phyloP scores from a whole-genome alignment of 495 filamentous ascomycete species.

The Melanomma pulvis-pyrius region DNA sequence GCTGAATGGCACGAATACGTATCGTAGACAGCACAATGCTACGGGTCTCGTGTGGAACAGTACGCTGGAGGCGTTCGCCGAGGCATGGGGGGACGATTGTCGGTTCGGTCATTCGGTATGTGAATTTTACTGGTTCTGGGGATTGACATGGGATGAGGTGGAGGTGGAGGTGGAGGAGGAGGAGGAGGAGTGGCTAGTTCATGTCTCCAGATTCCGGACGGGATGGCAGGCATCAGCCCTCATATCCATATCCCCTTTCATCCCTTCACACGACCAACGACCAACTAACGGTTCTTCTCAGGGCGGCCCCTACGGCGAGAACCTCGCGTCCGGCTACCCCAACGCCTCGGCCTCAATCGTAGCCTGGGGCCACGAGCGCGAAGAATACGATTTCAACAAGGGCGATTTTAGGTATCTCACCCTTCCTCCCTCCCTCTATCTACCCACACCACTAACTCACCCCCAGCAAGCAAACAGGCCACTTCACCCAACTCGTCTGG shows the following conservation, averaged over 20 bases:
- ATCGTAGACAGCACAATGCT: slow-evolving; percentile 67
- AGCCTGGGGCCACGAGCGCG: slow-evolving; percentile 68
- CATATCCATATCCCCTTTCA: background rate
- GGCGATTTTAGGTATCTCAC: slow-evolving; percentile 19
- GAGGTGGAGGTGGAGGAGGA: background rate
- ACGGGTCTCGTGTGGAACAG: slow-evolving; percentile 65
- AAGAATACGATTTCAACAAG: slow-evolving; percentile 59
- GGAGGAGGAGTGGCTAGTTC: background rate
- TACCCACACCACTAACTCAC: background rate
- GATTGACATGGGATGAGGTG: too few relatives aligned
- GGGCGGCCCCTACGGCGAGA: slow-evolving; percentile 74
- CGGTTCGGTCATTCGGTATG: slow-evolving; percentile 64
- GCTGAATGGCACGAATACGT: slow-evolving; percentile 68
- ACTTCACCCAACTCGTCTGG: slow-evolving; percentile 88
- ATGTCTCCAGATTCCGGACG: background rate
- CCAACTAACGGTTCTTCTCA: slow-evolving; percentile 38
- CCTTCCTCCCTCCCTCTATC: slow-evolving; percentile 21
- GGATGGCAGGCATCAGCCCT: too few relatives aligned
- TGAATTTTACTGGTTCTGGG: slow-evolving; percentile 17
- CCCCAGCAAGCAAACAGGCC: slow-evolving; percentile 65
- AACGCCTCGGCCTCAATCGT: slow-evolving; percentile 62
- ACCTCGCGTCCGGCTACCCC: slow-evolving; percentile 69
- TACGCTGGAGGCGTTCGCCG: slow-evolving; percentile 60
- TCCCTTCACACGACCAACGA: background rate
- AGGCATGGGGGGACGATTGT: slow-evolving; percentile 57